Base-by-base conservation (phyloP, 1,284 basidiomycete species). In the Ustilago sp. region DNA sequence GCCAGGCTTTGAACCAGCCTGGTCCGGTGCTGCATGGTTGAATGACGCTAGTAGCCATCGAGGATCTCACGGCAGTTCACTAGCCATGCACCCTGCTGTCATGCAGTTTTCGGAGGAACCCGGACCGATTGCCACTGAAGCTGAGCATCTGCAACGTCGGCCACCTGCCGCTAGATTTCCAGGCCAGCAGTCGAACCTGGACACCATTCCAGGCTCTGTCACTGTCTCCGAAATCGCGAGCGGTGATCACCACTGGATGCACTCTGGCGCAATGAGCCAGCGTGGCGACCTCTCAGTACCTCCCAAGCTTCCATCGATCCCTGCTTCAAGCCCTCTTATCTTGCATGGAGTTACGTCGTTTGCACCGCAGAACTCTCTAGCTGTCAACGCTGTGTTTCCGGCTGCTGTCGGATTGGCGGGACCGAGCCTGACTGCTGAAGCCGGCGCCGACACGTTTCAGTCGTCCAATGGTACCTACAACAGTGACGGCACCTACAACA, bases 401-500 rank as follows among this genome's bases (percentile, higher is more conserved):
- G 36, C 57, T 52, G 41, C 32, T 1, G 13, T 43, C 23, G n/a
- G 57, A 2, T 15, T 45, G 13, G 19, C 39, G 1, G 32, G 32
- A 2, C 39, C 59, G 12, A 41, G 59, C 31, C 11, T 70, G 17
- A 58, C 62, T 6, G n/a, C 68, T 17, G 52, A 61, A 19, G 58
- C 62, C 23, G 62, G 53, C 39, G 50, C 48, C 3, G 68, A 58
- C 11, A 58, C 62, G 7, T 32, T 64, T 5, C 58, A 31, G 38
- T 71, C 69, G 38, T 63, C 63, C 8, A 53, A 50, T 12, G 69
- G 64, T 43, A 66, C 69, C 2, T 62, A 51, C 56, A 66, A 66
- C 45, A 72, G 63, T 48, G 56, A 59, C 28, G 69, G 63, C 7
- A 66, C 63, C 19, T 73, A 67, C 70, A 73, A 73, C 54, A 73